Percentiles rank a stretch among this genome's conserved stretches.
Conservation (phyloP, 306 rosid genomes). For the Pterocarpus macrocarpus region DNA sequence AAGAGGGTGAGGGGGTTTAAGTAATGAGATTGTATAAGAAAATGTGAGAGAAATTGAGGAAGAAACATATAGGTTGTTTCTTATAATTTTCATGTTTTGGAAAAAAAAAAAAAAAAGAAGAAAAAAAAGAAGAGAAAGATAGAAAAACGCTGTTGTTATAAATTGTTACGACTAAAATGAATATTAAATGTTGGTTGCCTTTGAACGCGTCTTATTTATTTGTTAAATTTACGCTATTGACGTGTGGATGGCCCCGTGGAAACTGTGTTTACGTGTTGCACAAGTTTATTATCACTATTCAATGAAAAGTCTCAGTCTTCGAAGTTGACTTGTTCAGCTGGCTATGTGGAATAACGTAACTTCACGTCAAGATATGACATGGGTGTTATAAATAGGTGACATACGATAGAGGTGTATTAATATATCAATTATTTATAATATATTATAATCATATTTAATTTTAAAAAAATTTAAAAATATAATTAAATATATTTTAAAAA, state of each 20-base stretch:
- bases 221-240: not conserved
- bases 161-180: not conserved
- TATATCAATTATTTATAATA: too few relatives aligned
- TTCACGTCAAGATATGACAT: too few relatives aligned
- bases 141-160: not conserved
- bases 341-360: not conserved
- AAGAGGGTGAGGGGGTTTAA: constrained; percentile 1
- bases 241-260: constrained; percentile 11
- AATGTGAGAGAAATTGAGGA: not conserved
- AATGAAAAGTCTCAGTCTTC: not conserved
- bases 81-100: not conserved
- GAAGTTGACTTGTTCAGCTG: not conserved
- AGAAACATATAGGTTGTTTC: constrained; percentile 14
- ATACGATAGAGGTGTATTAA: too few relatives aligned
- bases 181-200: not conserved
- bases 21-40: not conserved
- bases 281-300: not conserved
- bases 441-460: too few relatives aligned
- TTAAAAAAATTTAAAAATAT: too few relatives aligned
- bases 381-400: too few relatives aligned
- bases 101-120: not conserved
- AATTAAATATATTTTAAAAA: too few relatives aligned
- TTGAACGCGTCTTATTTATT: not conserved
- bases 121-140: not conserved
- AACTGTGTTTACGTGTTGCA: not conserved